Percentiles rank a stretch among this genome's conserved stretches.
These are phyloP conservation scores for Vitis cinerea DNA, from an alignment of 164 flowering plant genomes.

Conservation along the genomic window DNA sequence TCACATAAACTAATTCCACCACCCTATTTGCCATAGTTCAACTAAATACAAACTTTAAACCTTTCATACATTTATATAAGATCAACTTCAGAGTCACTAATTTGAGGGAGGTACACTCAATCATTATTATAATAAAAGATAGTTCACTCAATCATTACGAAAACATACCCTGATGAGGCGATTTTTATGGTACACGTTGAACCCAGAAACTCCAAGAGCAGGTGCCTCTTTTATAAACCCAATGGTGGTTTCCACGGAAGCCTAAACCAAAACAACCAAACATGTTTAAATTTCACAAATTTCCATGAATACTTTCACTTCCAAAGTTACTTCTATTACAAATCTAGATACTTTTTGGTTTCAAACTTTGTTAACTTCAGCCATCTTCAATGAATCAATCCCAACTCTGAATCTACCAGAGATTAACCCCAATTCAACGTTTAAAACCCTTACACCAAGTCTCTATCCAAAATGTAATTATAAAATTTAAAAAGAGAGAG, in stretches of 20 bases:
- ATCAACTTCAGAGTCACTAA: slow-evolving; percentile 5
- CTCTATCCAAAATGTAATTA: neutral
- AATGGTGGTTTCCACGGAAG: slow-evolving; percentile 55
- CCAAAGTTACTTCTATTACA: neutral
- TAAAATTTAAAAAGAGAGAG: too few relatives aligned
- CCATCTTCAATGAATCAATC: neutral
- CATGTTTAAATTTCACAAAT: neutral
- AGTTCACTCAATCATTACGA: neutral
- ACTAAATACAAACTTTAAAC: too few relatives aligned
- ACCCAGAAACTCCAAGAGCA: slow-evolving; percentile 51
- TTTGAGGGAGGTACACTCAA: neutral
- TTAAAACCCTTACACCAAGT: neutral
- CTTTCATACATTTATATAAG: too few relatives aligned
- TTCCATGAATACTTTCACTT: neutral
- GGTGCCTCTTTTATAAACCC: slow-evolving; percentile 91
- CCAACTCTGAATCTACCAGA: neutral
- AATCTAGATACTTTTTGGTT: neutral
- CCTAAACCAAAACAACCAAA: slow-evolving; percentile 32
- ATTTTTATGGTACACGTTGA: slow-evolving; percentile 90
- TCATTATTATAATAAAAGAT: neutral
- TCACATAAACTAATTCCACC: too few relatives aligned
- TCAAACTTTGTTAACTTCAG: neutral
- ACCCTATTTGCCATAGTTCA: too few relatives aligned
- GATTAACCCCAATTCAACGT: neutral
- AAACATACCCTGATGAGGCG: slow-evolving; percentile 83